A percentile compares a stretch with the other conserved stretches of the same genome.
phyloP scores from a whole-genome alignment of 2,329 filamentous ascomycete species.

The Neofusicoccum sp. region DNA sequence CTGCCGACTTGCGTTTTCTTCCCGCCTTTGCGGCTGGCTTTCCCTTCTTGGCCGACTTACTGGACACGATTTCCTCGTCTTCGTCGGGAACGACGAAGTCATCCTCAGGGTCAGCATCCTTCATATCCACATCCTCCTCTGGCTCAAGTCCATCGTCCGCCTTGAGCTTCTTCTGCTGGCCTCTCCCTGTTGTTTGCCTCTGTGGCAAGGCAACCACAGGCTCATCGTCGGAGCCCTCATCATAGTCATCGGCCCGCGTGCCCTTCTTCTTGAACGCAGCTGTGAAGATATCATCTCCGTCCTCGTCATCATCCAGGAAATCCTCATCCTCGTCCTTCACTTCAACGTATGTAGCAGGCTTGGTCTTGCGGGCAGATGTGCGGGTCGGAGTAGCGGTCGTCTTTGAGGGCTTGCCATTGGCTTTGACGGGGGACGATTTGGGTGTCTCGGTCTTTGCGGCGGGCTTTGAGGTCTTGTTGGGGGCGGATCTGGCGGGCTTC shows the following conservation, averaged over 20 bases:
- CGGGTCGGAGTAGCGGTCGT: slow-evolving; percentile 37
- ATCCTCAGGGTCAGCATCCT: slow-evolving; percentile 50
- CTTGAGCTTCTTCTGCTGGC: slow-evolving; percentile 49
- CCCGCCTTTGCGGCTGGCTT: slow-evolving; percentile 36
- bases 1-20: slow-evolving; percentile 61
- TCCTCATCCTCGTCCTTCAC: slow-evolving; percentile 67
- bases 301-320: slow-evolving; percentile 51
- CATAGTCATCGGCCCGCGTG: slow-evolving; percentile 69
- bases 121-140: slow-evolving; percentile 56
- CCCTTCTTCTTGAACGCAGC: slow-evolving; percentile 66
- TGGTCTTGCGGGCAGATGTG: slow-evolving; percentile 44
- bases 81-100: slow-evolving; percentile 50
- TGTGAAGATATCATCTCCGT: slow-evolving; percentile 81
- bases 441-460: slow-evolving; percentile 42
- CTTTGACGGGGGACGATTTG: slow-evolving; percentile 38
- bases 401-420: slow-evolving; percentile 35
- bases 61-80: slow-evolving; percentile 43
- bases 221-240: slow-evolving; percentile 44
- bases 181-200: slow-evolving; percentile 38
- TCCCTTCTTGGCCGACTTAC: slow-evolving; percentile 41
- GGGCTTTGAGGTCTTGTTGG: slow-evolving; percentile 37
- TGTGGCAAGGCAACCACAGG: slow-evolving; percentile 33
- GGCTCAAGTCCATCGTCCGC: slow-evolving; percentile 45
- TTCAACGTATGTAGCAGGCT: slow-evolving; percentile 43
- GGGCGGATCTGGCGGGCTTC: slow-evolving; percentile 54